A percentile compares a stretch with the other conserved stretches of the same genome.
phyloP scores from a whole-genome alignment of 306 rosid species.

The Hippophae tibetana region DNA sequence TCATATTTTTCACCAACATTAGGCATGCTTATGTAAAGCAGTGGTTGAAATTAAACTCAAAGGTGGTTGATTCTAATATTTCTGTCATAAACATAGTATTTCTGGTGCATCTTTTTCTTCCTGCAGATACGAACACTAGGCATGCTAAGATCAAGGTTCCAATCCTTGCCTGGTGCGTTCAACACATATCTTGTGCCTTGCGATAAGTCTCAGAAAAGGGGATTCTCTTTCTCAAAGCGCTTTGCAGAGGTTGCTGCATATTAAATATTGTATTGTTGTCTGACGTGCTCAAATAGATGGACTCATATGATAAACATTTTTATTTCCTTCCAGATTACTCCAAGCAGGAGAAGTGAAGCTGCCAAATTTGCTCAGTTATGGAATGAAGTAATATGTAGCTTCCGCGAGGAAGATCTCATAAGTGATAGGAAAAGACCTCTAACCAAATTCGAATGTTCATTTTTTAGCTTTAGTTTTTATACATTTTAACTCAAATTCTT shows the following conservation, averaged over 20 bases:
- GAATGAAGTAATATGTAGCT: slow-evolving; percentile 95
- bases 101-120: slow-evolving; percentile 17
- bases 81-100: background rate
- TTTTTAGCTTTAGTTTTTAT: slow-evolving; percentile 18
- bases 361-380: slow-evolving; percentile 95
- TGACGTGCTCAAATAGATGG: slow-evolving; percentile 8
- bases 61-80: background rate
- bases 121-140: slow-evolving; percentile 82
- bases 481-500: slow-evolving; percentile 17
- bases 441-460: slow-evolving; percentile 21
- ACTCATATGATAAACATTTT: slow-evolving; percentile 15
- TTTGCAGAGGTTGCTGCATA: slow-evolving; percentile 64
- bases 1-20: no score
- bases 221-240: slow-evolving; percentile 68
- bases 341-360: slow-evolving; percentile 93
- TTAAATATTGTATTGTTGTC: slow-evolving; percentile 1
- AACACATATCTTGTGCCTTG: slow-evolving; percentile 88
- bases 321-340: slow-evolving; percentile 47
- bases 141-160: slow-evolving; percentile 93
- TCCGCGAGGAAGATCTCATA: slow-evolving; percentile 91
- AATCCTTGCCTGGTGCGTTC: slow-evolving; percentile 93
- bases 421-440: slow-evolving; percentile 66
- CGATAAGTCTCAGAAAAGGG: slow-evolving; percentile 59
- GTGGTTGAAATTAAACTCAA: no score
- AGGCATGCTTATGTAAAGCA: no score